phyloP scores from a whole-genome alignment of 2,329 filamentous ascomycete species.

The Trichoderma afroharzianum region DNA sequence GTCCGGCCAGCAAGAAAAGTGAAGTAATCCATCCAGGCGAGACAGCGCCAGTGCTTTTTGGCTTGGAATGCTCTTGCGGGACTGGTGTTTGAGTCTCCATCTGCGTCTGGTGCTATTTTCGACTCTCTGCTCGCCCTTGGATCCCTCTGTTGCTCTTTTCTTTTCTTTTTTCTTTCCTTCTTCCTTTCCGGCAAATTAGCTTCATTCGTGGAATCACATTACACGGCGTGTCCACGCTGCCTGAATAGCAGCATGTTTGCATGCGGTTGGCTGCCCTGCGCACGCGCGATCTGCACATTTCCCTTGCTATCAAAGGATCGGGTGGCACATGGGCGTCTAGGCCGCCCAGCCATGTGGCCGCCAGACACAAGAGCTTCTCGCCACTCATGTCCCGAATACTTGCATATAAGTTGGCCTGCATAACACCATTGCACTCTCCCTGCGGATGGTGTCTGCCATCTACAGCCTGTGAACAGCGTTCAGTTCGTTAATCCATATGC shows the following conservation, averaged over 20 bases:
- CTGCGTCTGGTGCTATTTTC: background rate
- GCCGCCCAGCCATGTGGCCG: conserved; percentile 9
- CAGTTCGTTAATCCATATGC: background rate
- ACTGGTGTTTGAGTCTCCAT: background rate
- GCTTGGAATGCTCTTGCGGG: conserved; percentile 4
- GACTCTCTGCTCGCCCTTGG: background rate
- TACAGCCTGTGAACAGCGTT: background rate
- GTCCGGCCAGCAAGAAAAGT: background rate
- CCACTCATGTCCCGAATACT: conserved; percentile 14
- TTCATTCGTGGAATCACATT: background rate
- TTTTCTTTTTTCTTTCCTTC: background rate
- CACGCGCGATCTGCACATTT: conserved; percentile 2
- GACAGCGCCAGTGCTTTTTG: conserved; percentile 10
- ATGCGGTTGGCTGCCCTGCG: conserved; percentile 5
- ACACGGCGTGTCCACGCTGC: background rate
- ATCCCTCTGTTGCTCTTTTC: background rate
- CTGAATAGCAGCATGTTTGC: background rate
- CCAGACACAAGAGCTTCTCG: background rate
- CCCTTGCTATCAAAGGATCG: conserved; percentile 7
- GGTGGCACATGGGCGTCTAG: conserved; percentile 14
- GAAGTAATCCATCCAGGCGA: background rate
- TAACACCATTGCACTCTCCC: background rate
- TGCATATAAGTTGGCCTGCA: background rate
- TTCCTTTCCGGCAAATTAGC: background rate
- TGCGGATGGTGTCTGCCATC: background rate